A percentile compares a stretch with the other conserved stretches of the same genome.
phyloP scores from a whole-genome alignment of 139 green algal species.

The Edaphochlamys debaryana region DNA sequence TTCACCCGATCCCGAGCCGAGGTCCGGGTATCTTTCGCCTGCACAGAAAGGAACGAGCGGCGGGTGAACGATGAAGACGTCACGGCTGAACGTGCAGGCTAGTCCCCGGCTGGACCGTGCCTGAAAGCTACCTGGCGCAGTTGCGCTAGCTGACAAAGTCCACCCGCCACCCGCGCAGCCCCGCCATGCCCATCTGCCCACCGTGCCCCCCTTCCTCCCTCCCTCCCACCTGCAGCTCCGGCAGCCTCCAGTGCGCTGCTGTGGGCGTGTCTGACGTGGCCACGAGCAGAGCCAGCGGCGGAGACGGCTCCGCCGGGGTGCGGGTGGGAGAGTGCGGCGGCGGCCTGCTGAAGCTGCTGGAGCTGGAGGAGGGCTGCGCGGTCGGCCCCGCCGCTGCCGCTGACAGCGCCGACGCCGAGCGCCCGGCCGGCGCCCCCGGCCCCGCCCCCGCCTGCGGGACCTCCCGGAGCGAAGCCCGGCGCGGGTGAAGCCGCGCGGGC shows the following conservation, averaged over 20 bases:
- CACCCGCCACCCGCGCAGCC: background rate
- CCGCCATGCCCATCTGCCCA: background rate
- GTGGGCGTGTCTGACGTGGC: conserved; percentile 18
- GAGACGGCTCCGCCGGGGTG: background rate
- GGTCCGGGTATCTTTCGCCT: too few species aligned
- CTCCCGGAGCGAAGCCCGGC: background rate
- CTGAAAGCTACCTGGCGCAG: background rate
- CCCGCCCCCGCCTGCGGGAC: background rate
- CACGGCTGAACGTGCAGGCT: background rate
- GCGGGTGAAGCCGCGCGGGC: background rate
- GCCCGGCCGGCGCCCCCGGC: background rate
- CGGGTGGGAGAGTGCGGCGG: background rate
- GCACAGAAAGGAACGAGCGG: too few species aligned
- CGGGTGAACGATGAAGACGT: too few species aligned
- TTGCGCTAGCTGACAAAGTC: background rate
- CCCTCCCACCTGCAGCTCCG: background rate
- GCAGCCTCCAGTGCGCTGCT: background rate
- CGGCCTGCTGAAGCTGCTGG: background rate
- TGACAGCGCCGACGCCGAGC: background rate
- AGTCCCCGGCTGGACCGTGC: background rate
- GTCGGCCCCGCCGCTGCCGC: background rate
- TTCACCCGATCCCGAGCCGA: too few species aligned
- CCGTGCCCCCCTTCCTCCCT: background rate
- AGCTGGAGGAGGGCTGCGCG: background rate
- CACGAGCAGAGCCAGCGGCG: too few species aligned